Conservation (phyloP, 345 rosid genomes). For the Gossypium sturtianum region DNA sequence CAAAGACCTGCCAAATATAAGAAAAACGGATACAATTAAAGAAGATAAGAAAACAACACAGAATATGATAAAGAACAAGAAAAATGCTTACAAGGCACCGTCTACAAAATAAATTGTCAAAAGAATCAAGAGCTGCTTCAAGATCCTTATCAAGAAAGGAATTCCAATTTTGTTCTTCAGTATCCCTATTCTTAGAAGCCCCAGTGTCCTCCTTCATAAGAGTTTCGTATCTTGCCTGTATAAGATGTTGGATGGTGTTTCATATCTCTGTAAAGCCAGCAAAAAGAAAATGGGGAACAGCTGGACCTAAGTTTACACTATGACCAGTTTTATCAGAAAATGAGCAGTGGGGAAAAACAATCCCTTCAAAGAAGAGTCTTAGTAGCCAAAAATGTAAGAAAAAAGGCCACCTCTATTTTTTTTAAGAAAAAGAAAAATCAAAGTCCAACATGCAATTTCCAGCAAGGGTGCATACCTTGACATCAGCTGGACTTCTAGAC, state of each 20-base stretch:
- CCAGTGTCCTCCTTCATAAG: conserved; percentile 58
- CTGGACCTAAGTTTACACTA: conserved; percentile 76
- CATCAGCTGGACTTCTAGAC: conserved; percentile 60
- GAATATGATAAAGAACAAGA: conserved; percentile 3
- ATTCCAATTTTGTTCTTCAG: conserved; percentile 47
- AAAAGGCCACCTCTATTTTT: not conserved
- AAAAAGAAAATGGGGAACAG: conserved; percentile 75
- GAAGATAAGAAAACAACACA: conserved; percentile 4
- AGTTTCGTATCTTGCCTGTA: conserved; percentile 95
- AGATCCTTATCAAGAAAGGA: conserved; percentile 77
- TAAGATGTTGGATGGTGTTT: conserved; percentile 94
- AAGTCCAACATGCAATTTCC: conserved; percentile 1
- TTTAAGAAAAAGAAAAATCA: not conserved
- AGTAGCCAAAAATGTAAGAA: conserved; percentile 11
- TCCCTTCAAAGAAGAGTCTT: not conserved
- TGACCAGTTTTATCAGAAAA: conserved; percentile 42
- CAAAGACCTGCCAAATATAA: conserved; percentile 69
- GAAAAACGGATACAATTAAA: conserved; percentile 5
- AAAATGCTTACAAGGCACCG: conserved; percentile 78
- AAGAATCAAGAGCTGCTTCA: conserved; percentile 98
- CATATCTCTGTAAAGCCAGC: conserved; percentile 91
- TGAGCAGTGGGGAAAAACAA: conserved; percentile 10
- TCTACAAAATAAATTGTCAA: conserved; percentile 95
- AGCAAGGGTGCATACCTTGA: conserved; percentile 55
- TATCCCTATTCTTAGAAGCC: conserved; percentile 40